phyloP scores from a whole-genome alignment of 2,329 filamentous ascomycete species.

The Aspergillus costaricaensis region DNA sequence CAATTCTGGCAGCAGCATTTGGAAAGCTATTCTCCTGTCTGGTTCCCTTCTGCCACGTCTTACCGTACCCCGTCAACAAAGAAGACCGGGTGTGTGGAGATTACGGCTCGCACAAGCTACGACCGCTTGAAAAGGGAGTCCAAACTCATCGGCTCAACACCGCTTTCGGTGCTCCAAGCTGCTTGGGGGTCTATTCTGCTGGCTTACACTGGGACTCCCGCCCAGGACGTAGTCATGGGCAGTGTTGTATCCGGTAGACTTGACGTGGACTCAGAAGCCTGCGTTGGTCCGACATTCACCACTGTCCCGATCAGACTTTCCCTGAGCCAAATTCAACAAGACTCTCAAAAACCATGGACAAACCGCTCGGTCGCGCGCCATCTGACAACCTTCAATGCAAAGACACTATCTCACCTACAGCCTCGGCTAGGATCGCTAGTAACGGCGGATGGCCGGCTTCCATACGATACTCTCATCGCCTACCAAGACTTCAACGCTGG shows the following conservation, averaged over 20 bases:
- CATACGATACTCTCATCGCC: slow-evolving; percentile 40
- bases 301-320: slow-evolving; percentile 37
- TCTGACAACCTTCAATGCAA: slow-evolving; percentile 28
- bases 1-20: slow-evolving; percentile 27
- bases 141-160: slow-evolving; percentile 30
- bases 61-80: slow-evolving; percentile 19
- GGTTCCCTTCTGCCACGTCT: slow-evolving; percentile 29
- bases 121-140: slow-evolving; percentile 34
- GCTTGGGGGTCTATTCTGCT: slow-evolving; percentile 39
- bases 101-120: slow-evolving; percentile 23
- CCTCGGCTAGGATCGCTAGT: slow-evolving; percentile 26
- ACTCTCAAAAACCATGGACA: slow-evolving; percentile 14
- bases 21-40: slow-evolving; percentile 20
- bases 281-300: slow-evolving; percentile 39
- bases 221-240: slow-evolving; percentile 38
- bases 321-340: slow-evolving; percentile 19
- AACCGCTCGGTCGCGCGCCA: slow-evolving; percentile 27
- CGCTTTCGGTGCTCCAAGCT: slow-evolving; percentile 39
- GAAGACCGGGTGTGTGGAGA: slow-evolving; percentile 22
- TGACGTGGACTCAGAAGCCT: slow-evolving; percentile 25
- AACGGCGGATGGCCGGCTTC: slow-evolving; percentile 28
- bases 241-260: slow-evolving; percentile 38
- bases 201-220: slow-evolving; percentile 35
- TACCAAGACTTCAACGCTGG: slow-evolving; percentile 35
- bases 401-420: slow-evolving; percentile 27